Conservation (phyloP, 139 green algal genomes). For the Volvox africanus region DNA sequence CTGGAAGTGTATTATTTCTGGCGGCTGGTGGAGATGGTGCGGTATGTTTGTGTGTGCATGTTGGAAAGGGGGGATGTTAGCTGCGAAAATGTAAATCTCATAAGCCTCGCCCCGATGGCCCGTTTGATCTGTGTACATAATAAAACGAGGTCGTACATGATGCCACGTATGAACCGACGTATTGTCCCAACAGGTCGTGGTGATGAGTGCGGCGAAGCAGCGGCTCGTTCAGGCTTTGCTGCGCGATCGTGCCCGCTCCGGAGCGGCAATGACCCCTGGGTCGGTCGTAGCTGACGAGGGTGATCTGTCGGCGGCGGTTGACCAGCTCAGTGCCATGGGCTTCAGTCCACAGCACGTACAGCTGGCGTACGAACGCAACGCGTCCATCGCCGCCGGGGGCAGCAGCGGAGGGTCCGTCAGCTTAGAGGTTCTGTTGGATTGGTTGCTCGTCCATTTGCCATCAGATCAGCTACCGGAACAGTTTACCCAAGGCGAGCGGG, state of each 20-base stretch:
- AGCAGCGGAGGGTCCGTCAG: neutral
- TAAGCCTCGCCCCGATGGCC: no score
- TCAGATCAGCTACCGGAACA: conserved; percentile 72
- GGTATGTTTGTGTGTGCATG: no score
- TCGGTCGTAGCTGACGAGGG: neutral
- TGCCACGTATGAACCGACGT: neutral
- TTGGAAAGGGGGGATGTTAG: no score
- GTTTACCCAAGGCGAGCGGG: conserved; percentile 68
- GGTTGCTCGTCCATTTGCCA: conserved; percentile 79
- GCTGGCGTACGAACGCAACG: conserved; percentile 13
- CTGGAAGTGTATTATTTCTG: no score
- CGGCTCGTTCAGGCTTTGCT: conserved; percentile 58
- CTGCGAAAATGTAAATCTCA: no score
- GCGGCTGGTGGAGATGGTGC: no score
- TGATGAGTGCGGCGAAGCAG: conserved; percentile 67
- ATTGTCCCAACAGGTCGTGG: conserved; percentile 30
- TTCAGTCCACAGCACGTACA: conserved; percentile 62
- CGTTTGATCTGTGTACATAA: no score
- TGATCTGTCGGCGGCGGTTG: neutral
- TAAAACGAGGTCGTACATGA: neutral
- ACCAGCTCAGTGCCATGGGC: conserved; percentile 59
- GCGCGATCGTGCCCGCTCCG: conserved; percentile 32
- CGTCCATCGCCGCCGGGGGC: neutral
- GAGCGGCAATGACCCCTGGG: neutral
- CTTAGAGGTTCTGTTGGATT: conserved; percentile 75